Evolutionary conservation across 1,139 yeast genomes (phyloP), one percentile per base, ranked within the genome.

Genomic region (Wickerhamiella pararugosa): DNA sequence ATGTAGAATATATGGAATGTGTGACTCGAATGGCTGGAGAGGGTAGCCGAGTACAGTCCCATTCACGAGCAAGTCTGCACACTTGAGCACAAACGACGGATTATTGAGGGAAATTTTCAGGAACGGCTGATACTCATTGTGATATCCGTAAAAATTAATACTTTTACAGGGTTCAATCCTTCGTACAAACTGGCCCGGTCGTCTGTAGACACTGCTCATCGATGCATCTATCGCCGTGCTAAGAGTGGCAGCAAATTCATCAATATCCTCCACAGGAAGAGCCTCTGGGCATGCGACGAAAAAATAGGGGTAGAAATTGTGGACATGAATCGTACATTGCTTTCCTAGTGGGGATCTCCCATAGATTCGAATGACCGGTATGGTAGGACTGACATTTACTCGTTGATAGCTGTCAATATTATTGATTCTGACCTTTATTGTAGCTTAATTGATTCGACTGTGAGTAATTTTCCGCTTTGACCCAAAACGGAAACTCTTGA

Each of bases 271-370:
- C 49, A 53, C 51, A 3, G 51, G 46, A 5, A 49, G 52, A 7
- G 49, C 49, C 33, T 52, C 53, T 6, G 59, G 48, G 1, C 60
- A 51, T 0, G 71, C 75, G 36, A 87, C 65, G 54, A 71, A 86
- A 6, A 90, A 52, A 54, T 90, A 90, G 0, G 97, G 98, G 50
- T 69, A 82, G 25, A 73, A 73, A 42, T 92, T 90, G 61, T 87
- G 97, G 7, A 92, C 65, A 57, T 90, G 96, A 1, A 81, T 67
- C 10, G 75, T 55, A 21, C 71, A 65, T 26, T 71, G 70, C 50
- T 71, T 73, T 0, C 79, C 81, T 0, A 71, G 63, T 0, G 66
- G 66, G 1, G 76, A 50, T 9, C 74, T 69, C 0, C 96, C 96
- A 59, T 76, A 90, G 0, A 90, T 62, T 40, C 98, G 63, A 2